Percentiles rank a stretch among this genome's conserved stretches.
Evolutionary conservation across 768 basidiomycete genomes (phyloP).

Genomic region (Leucogyrophana mollusca): DNA sequence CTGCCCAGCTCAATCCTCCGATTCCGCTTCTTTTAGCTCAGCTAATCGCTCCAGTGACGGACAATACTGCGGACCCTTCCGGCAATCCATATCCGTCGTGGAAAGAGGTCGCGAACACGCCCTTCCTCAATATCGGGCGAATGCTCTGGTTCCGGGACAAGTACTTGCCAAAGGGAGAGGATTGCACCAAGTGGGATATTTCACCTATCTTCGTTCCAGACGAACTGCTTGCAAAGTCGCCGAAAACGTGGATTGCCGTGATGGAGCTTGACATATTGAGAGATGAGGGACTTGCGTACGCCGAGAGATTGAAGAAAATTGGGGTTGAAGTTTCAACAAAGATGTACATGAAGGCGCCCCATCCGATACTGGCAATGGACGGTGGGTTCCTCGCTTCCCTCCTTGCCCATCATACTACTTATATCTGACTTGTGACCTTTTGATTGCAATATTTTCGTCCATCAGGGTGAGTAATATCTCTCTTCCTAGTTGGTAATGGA

Average conservation of each 20-base stretch:
- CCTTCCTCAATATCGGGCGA: constrained; percentile 58
- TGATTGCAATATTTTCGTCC: background rate
- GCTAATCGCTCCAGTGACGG: constrained; percentile 71
- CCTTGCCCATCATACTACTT: background rate
- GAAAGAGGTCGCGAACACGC: constrained; percentile 57
- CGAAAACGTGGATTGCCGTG: constrained; percentile 65
- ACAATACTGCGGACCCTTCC: constrained; percentile 60
- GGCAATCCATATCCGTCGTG: constrained; percentile 46
- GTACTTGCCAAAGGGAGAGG: constrained; percentile 63
- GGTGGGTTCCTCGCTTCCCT: constrained; percentile 37
- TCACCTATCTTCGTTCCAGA: constrained; percentile 71
- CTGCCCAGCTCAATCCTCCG: constrained; percentile 44
- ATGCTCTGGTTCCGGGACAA: constrained; percentile 76
- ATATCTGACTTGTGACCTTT: background rate
- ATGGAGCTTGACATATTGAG: constrained; percentile 68
- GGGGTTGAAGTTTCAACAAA: constrained; percentile 56
- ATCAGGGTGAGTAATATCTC: constrained; percentile 20
- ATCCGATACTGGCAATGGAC: constrained; percentile 76
- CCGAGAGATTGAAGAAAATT: constrained; percentile 49
- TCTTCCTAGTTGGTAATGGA: background rate
- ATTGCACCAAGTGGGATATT: constrained; percentile 66
- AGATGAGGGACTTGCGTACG: constrained; percentile 68
- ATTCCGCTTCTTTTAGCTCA: constrained; percentile 61
- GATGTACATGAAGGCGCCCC: constrained; percentile 64
- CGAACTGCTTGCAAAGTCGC: constrained; percentile 49